Base-by-base conservation (phyloP, 2,329 filamentous ascomycete genomes). In the Lasiodiplodia sp. region DNA sequence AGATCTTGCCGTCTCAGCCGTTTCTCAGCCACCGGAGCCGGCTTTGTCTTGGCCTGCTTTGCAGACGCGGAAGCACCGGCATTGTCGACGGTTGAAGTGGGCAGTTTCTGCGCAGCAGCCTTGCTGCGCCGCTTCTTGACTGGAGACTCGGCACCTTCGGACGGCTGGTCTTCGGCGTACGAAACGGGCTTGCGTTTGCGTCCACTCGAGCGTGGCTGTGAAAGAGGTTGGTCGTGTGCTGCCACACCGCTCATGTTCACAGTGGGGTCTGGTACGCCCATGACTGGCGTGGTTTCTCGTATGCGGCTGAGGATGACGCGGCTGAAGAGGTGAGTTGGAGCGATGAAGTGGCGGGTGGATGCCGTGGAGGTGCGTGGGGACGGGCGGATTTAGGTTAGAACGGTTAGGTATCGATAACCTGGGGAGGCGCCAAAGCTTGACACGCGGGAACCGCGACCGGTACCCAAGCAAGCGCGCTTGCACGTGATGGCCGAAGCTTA, bases 11-110 rank as follows among this genome's bases (percentile, higher is more conserved):
- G 65, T 52, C 66, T 72, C 40, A 76, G 71, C 21, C 78, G 76
- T 72, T 77, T 79, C 70, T 80, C 78, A 63, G 70, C 71, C 34
- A 71, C 57, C 23, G 25, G 47, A 18, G 40, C 10, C 16, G 37
- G 21, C 34, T 56, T 58, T 10, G n/a, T 70, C 69, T 75, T 74
- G 7, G 66, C 68, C 6, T 70, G 69, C 38, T 71, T 58, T 6
- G 65, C 21, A 56, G 65, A 34, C 21, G 18, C 58, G 58, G 44
- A 49, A 25, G 28, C 18, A 14, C 16, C 23, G 51, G 21, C 31
- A 10, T n/a, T 18, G 18, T 49, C 67, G 8, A 37, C 47, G n/a
- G 25, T 4, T 14, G n/a, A 12, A 12, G 25, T 18, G 25, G 21
- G 18, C 21, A 14, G 21, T 34, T 34, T 7, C 25, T 18, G 18